phyloP scores from a whole-genome alignment of 768 basidiomycete species.

The Lactarius psammicola region DNA sequence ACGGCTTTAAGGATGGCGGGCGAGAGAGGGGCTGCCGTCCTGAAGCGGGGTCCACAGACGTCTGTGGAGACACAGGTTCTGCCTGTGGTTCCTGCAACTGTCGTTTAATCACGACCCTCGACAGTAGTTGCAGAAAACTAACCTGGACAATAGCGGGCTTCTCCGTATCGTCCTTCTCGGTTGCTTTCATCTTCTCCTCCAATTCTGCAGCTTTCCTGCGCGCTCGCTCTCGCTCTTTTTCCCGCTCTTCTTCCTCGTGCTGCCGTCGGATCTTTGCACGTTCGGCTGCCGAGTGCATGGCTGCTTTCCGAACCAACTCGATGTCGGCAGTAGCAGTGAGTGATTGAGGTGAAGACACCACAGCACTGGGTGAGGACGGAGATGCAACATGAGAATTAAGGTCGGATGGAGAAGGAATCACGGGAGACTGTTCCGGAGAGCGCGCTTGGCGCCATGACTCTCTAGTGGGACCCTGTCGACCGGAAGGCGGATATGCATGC shows the following conservation, averaged over 20 bases:
- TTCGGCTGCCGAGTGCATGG: constrained; percentile 84
- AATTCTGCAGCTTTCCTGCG: constrained; percentile 74
- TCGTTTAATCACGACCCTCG: not conserved
- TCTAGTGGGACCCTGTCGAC: constrained; percentile 21
- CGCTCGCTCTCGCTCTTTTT: constrained; percentile 78
- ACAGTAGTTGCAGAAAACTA: not conserved
- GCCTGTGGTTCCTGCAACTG: constrained; percentile 11
- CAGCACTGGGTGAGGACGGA: constrained; percentile 25
- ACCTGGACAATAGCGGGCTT: constrained; percentile 9
- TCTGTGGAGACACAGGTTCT: constrained; percentile 7
- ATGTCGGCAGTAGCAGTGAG: constrained; percentile 37
- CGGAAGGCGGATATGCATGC: constrained; percentile 9
- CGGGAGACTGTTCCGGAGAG: constrained; percentile 23
- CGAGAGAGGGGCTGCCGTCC: constrained; percentile 26
- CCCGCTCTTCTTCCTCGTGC: constrained; percentile 79
- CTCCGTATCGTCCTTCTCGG: not conserved
- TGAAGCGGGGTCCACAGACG: not conserved
- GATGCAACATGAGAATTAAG: constrained; percentile 15
- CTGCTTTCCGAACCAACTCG: constrained; percentile 66
- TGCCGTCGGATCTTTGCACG: constrained; percentile 77
- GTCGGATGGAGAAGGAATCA: constrained; percentile 11
- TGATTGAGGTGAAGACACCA: constrained; percentile 27
- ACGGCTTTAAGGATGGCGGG: constrained; percentile 33
- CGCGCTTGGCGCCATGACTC: constrained; percentile 27
- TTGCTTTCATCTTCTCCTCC: constrained; percentile 60